Evolutionary conservation across 768 basidiomycete species (phyloP).

Genomic region (Mrakia blollopis): DNA sequence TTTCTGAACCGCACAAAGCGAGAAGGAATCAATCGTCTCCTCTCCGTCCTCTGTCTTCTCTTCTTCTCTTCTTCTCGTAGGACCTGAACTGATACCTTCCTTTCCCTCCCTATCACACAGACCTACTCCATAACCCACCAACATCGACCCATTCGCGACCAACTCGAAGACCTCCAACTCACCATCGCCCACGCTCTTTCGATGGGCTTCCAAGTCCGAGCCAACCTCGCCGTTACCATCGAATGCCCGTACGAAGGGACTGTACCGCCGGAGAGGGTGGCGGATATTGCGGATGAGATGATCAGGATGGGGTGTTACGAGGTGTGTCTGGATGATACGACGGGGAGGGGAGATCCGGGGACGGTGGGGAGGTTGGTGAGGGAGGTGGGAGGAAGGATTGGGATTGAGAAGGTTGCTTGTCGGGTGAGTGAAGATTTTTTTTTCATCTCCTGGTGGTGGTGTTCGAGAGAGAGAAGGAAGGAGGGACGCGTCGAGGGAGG

Average conservation of each 20-base stretch:
- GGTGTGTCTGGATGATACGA: conserved; percentile 78
- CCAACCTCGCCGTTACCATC: conserved; percentile 73
- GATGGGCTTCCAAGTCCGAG: conserved; percentile 46
- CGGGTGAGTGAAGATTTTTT: conserved; percentile 45
- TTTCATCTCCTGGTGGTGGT: too few relatives aligned
- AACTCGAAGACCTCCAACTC: conserved; percentile 58
- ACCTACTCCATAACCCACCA: conserved; percentile 78
- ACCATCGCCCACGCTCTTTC: conserved; percentile 61
- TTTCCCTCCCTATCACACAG: neutral
- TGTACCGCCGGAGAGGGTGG: conserved; percentile 60
- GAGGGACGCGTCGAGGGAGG: neutral
- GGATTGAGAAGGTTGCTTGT: conserved; percentile 61
- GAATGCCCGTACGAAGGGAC: conserved; percentile 81
- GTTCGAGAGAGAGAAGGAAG: neutral
- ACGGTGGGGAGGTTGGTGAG: conserved; percentile 65
- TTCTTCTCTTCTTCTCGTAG: neutral
- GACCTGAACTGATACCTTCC: neutral
- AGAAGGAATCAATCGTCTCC: too few relatives aligned
- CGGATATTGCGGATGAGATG: conserved; percentile 65
- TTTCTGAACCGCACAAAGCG: too few relatives aligned
- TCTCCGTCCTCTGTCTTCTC: neutral
- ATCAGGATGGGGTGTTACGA: conserved; percentile 92
- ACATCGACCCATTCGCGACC: conserved; percentile 66
- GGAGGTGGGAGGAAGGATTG: conserved; percentile 59
- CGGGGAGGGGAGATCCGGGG: conserved; percentile 73